Evolutionary conservation across 192 early-diverging fungal genomes (phyloP).

Genomic region (Paraglomus brasilianum): DNA sequence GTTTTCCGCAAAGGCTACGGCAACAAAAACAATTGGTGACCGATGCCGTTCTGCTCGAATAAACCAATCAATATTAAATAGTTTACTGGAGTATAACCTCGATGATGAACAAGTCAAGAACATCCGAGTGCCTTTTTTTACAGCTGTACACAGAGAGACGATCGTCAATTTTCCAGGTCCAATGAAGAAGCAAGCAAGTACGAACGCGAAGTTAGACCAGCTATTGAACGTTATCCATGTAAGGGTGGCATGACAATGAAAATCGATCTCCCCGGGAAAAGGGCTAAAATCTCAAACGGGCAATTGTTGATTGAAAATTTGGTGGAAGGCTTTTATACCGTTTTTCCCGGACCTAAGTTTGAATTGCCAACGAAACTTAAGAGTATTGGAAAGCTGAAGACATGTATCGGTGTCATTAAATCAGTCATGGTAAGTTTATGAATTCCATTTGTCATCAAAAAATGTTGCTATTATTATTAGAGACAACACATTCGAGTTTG

Average conservation of each 20-base stretch:
- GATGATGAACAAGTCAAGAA: constrained; percentile 10
- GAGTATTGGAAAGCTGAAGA: constrained; percentile 14
- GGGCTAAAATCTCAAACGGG: too few relatives aligned
- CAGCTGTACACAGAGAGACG: too few relatives aligned
- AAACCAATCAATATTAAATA: constrained; percentile 31
- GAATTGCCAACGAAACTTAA: constrained; percentile 17
- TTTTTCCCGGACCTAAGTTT: neutral
- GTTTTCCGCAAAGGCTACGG: constrained; percentile 25
- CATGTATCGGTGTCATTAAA: constrained; percentile 3
- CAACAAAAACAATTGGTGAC: constrained; percentile 21
- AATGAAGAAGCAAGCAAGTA: too few relatives aligned
- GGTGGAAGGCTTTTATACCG: neutral
- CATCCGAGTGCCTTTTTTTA: constrained; percentile 18
- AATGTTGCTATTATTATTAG: constrained; percentile 8
- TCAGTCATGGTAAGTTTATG: constrained; percentile 26
- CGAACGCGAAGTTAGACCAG: too few relatives aligned
- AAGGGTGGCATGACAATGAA: too few relatives aligned
- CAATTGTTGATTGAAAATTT: too few relatives aligned
- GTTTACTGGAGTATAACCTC: constrained; percentile 13
- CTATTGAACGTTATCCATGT: too few relatives aligned
- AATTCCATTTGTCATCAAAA: constrained; percentile 23
- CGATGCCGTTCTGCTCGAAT: constrained; percentile 13
- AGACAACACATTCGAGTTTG: constrained; percentile 10
- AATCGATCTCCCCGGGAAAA: too few relatives aligned
- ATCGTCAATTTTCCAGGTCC: too few relatives aligned